Percentiles rank a stretch among this genome's conserved stretches.
Evolutionary conservation across 495 filamentous ascomycete genomes (phyloP).

Genomic region (Hypoxylon lienhwacheense): DNA sequence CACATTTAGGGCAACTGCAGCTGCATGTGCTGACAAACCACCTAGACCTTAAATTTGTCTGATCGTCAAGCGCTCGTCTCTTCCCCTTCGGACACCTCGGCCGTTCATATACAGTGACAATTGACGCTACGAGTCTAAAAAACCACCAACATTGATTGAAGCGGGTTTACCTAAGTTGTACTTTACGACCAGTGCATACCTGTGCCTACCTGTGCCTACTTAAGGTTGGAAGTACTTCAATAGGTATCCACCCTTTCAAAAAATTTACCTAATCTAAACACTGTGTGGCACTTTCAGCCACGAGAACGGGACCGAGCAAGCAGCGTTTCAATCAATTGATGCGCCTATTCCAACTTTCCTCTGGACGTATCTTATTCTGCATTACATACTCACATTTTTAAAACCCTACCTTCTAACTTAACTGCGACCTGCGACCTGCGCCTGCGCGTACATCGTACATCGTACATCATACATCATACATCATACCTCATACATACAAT

Average conservation of each 20-base stretch:
- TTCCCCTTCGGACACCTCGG: slow-evolving; percentile 32
- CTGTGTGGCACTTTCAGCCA: slow-evolving; percentile 32
- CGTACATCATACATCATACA: neutral
- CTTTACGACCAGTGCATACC: no score
- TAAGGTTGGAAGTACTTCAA: no score
- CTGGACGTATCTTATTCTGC: slow-evolving; percentile 13
- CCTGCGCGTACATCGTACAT: no score
- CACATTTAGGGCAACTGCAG: slow-evolving; percentile 27
- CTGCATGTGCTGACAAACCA: slow-evolving; percentile 34
- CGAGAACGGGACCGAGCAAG: slow-evolving; percentile 28
- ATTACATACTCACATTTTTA: no score
- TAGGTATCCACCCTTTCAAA: no score
- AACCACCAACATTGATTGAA: slow-evolving; percentile 23
- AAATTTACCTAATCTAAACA: slow-evolving; percentile 2
- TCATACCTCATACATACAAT: neutral
- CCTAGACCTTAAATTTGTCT: slow-evolving; percentile 9
- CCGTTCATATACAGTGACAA: slow-evolving; percentile 10
- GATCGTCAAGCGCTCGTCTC: slow-evolving; percentile 15
- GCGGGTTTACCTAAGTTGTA: no score
- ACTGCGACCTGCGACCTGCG: no score
- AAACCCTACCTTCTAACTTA: no score
- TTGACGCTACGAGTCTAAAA: no score
- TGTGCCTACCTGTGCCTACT: no score
- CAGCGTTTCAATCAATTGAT: neutral
- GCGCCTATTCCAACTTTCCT: slow-evolving; percentile 1